Base-by-base conservation (phyloP, 495 filamentous ascomycete genomes). In the Penicillium daleae region DNA sequence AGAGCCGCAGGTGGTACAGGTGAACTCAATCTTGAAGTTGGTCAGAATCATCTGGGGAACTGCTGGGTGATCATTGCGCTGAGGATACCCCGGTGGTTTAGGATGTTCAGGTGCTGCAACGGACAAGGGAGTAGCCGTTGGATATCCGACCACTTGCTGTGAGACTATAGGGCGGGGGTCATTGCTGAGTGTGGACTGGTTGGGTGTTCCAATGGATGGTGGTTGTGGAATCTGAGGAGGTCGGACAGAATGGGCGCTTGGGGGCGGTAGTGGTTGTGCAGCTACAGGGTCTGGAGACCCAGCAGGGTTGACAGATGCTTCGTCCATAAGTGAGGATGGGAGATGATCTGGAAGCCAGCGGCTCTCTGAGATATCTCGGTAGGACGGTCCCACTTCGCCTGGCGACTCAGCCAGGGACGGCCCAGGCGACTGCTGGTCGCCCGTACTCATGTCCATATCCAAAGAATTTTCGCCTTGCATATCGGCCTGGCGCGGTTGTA, bases 21-120 rank as follows among this genome's bases (percentile, higher is more conserved):
- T 78, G 26, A 81, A 81, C 26, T 80, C 77, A 39, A 81, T 80
- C 59, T 81, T 81, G 62, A 81, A 81, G 48, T 79, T 76, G 21
- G 76, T 75, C 1, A 79, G 66, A 39, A 75, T 67, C 54, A 77
- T 64, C 39, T 78, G 75, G 12, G 76, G 57, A 24, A 70, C 64
- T 6, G 61, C 61, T n/a, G 68, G 53, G 29, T 75, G 73, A 6
- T 74, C 71, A 48, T 56, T 46, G 15, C 67, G 69, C 26, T 66
- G 65, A 17, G 67, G 51, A 39, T 74, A 78, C 19, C 62, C 56
- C 3, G 67, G 60, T 39, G 65, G 64, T 62, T 74, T 75, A 9
- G 70, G 65, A 6, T 61, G 66, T 15, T 59, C 66, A 13, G 66
- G 51, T 10, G 63, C 71, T 49, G 65, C 67, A 26, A 67, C 26